Evolutionary conservation across 2,329 filamentous ascomycete species (phyloP), one percentile per base, ranked within the genome.

Genomic region (Arachnomyces sp.): DNA sequence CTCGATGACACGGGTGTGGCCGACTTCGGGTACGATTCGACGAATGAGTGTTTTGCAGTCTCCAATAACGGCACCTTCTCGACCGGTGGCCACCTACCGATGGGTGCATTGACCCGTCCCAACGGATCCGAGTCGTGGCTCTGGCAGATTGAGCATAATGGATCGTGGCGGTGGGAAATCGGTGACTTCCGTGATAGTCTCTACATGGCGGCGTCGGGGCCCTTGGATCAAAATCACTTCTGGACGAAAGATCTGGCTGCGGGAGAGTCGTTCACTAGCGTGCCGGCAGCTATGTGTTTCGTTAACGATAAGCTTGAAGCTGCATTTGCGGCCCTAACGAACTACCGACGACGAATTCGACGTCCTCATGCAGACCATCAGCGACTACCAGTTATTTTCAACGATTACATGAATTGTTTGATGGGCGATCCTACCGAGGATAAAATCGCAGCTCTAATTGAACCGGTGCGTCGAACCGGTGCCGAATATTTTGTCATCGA

Each of bases 371-470:
- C 17, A 1, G 61, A 64, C 40, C 54, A 60, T 36, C 39, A 52
- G 8, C 34, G 28, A 1, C 36, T 63, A 0, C 53, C 57, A 0
- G 50, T 64, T 28, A 57, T 65, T 15, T 64, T 63, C 50, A 65
- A 65, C 44, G 59, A 65, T 38, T 63, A 62, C 35, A 65, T 63
- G 60, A 65, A 63, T 42, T 65, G 60, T 30, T 49, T 63, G 3
- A 63, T 63, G 60, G 61, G 61, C 1, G 58, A 65, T 39, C 60
- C 60, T 0, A 53, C 52, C 7, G 55, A 60, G 12, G 44, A 60
- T 4, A 63, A 65, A 42, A 53, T 63, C 12, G 36, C 51, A 1
- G 50, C 59, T 1, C 44, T 63, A 2, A 15, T 63, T 5, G 48
- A 52, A 3, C 54, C 56, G 0, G 61, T 54, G 3, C 46, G 44